Percentiles rank a stretch among this genome's conserved stretches.
Evolutionary conservation across 202 grass and related monocot genomes (phyloP).

Genomic region (Schoenoplectus tabernaemontani): DNA sequence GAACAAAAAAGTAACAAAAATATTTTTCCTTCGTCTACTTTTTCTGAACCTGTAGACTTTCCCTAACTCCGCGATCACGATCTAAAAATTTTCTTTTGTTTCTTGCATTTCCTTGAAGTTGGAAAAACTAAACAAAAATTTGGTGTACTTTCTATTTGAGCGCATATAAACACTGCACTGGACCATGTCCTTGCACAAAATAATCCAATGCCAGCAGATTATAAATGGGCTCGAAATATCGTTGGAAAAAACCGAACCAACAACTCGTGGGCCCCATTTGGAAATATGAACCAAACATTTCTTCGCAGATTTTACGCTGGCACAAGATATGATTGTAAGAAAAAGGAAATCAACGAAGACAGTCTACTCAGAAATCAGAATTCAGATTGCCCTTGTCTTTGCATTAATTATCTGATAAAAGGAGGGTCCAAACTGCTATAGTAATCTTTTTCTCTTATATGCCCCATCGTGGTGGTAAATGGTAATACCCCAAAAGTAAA

Average conservation of each 20-base stretch:
- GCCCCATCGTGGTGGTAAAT: background rate
- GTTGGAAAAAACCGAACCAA: background rate
- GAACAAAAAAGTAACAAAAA: too few species aligned
- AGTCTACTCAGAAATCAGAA: too few species aligned
- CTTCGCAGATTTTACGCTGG: background rate
- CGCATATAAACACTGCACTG: background rate
- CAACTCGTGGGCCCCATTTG: background rate
- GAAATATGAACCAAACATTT: conserved; percentile 3
- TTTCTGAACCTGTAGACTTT: too few species aligned
- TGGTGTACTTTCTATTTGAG: background rate
- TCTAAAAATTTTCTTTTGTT: background rate
- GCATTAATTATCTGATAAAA: conserved; percentile 14
- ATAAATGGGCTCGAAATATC: conserved; percentile 1
- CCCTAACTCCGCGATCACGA: too few species aligned
- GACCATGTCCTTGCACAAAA: background rate
- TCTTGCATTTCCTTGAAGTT: background rate
- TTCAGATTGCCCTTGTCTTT: background rate
- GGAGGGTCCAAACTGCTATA: background rate
- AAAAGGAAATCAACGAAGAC: background rate
- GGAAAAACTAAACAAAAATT: background rate
- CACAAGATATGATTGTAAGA: background rate
- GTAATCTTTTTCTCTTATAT: background rate
- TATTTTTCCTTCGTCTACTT: too few species aligned
- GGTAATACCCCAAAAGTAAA: background rate
- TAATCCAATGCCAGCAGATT: background rate